These are phyloP conservation scores for Fraxinus nigra DNA, from an alignment of 305 asterid genomes.

Conservation along the genomic window DNA sequence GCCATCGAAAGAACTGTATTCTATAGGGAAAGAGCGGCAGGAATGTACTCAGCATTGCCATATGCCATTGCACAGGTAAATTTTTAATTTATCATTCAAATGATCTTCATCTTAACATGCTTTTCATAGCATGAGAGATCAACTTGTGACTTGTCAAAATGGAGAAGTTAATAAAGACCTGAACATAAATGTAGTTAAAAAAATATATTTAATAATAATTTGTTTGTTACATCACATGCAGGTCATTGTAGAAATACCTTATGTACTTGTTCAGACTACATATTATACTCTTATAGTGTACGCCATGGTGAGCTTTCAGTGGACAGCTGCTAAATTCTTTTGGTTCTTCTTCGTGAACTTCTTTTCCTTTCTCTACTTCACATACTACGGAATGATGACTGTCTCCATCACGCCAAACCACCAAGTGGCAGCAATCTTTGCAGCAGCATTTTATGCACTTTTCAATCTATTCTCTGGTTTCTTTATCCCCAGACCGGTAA, in stretches of 20 bases:
- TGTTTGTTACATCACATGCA: conserved; percentile 20
- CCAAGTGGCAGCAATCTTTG: conserved; percentile 60
- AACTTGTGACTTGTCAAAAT: not conserved
- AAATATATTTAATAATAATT: not conserved
- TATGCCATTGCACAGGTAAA: conserved; percentile 70
- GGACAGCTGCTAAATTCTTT: conserved; percentile 62
- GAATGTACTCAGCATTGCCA: conserved; percentile 67
- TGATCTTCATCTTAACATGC: not conserved
- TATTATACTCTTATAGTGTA: conserved; percentile 60
- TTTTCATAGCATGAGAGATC: not conserved
- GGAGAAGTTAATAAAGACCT: not conserved
- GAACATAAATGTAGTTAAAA: not conserved
- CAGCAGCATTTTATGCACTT: conserved; percentile 61
- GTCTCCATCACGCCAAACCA: conserved; percentile 74
- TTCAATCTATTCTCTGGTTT: conserved; percentile 80
- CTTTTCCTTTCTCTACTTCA: conserved; percentile 67
- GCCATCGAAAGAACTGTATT: conserved; percentile 61
- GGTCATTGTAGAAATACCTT: conserved; percentile 65
- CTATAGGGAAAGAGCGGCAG: conserved; percentile 68
- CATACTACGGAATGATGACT: conserved; percentile 81
- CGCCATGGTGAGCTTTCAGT: conserved; percentile 64
- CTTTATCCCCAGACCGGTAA: conserved; percentile 72
- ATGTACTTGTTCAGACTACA: conserved; percentile 49
- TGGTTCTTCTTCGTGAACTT: conserved; percentile 72
- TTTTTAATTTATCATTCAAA: not conserved